A percentile compares a stretch with the other conserved stretches of the same genome.
phyloP scores from a whole-genome alignment of 2,329 filamentous ascomycete species.

The Epichloe uncinata region DNA sequence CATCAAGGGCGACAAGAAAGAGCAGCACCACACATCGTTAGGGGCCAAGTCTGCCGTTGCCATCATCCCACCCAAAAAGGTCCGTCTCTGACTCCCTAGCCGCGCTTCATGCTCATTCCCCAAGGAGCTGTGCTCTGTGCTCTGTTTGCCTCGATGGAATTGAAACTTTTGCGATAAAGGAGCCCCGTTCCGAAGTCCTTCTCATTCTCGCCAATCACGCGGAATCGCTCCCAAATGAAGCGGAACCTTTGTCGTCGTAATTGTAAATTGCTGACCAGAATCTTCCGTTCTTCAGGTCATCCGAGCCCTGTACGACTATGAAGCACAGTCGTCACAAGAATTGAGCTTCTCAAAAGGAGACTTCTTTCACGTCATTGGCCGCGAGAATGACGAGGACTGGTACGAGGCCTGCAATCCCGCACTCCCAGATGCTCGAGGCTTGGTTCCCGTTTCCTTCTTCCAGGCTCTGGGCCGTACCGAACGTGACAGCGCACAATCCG shows the following conservation, averaged over 20 bases:
- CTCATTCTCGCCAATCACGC: too few species aligned
- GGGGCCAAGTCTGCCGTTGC: conserved; percentile 76
- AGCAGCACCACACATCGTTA: conserved; percentile 56
- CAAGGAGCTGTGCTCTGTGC: too few species aligned
- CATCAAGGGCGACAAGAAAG: conserved; percentile 79
- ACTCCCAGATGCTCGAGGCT: conserved; percentile 70
- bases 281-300: conserved; percentile 58
- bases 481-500: conserved; percentile 68
- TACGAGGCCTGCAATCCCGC: conserved; percentile 97
- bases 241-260: not conserved
- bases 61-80: conserved; percentile 88
- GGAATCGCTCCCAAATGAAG: too few species aligned
- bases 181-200: too few species aligned
- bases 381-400: conserved; percentile 91
- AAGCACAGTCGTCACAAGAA: conserved; percentile 62
- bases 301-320: conserved; percentile 88
- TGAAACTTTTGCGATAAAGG: too few species aligned
- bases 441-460: conserved; percentile 91
- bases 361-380: conserved; percentile 94
- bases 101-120: too few species aligned
- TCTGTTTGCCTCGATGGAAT: too few species aligned
- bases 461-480: conserved; percentile 86
- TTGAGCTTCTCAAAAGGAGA: conserved; percentile 89
- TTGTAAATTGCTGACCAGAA: not conserved
- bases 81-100: conserved; percentile 27